A percentile compares a stretch with the other conserved stretches of the same genome.
Conservation (phyloP, 2,329 filamentous ascomycete genomes). For the Aaosphaeria arxii region DNA sequence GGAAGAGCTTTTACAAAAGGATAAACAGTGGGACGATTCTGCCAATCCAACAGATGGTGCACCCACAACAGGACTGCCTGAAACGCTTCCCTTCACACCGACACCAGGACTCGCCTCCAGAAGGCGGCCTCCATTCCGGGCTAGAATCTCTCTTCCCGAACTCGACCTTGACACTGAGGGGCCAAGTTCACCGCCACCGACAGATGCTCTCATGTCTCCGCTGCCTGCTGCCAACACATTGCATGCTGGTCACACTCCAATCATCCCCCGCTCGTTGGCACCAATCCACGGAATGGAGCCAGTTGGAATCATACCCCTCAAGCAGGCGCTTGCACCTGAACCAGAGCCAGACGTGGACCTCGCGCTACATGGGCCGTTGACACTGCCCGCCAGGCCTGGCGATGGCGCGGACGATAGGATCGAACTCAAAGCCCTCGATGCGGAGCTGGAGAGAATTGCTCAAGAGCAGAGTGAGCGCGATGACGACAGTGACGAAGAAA, state of each 20-base stretch:
- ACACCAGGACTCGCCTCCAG: conserved; percentile 20
- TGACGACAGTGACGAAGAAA: neutral
- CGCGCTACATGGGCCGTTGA: conserved; percentile 26
- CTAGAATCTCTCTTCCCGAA: conserved; percentile 23
- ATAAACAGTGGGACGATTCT: no score
- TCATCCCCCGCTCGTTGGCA: conserved; percentile 18
- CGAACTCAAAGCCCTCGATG: conserved; percentile 22
- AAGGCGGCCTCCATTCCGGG: conserved; percentile 16
- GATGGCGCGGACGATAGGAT: conserved; percentile 30
- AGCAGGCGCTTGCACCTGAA: conserved; percentile 4
- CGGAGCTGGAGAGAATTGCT: conserved; percentile 22
- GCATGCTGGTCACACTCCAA: conserved; percentile 37
- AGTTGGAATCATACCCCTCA: conserved; percentile 3
- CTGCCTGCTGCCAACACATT: conserved; percentile 31
- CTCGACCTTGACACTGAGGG: conserved; percentile 19
- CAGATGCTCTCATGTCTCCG: conserved; percentile 28
- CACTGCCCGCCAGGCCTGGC: conserved; percentile 28
- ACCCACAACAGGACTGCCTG: neutral
- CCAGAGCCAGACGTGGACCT: conserved; percentile 16
- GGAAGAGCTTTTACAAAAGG: no score
- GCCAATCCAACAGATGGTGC: no score
- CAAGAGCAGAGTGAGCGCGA: conserved; percentile 1
- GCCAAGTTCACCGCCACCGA: conserved; percentile 30
- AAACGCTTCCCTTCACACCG: conserved; percentile 4
- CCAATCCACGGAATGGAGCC: conserved; percentile 6